Evolutionary conservation across 306 rosid species (phyloP).

Genomic region (Cicer judaicum): DNA sequence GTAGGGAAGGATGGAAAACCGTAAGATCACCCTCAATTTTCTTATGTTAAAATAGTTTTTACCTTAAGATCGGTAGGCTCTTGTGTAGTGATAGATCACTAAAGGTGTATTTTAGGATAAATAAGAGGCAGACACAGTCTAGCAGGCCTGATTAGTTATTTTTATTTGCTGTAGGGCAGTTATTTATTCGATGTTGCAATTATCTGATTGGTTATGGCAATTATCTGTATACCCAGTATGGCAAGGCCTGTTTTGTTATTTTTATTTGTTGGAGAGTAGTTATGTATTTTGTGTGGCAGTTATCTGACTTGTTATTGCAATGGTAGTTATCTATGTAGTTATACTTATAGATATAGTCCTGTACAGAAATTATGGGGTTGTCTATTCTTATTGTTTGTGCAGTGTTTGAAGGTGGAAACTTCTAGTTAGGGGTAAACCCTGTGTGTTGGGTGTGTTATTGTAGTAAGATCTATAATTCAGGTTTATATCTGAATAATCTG

Average conservation of each 20-base stretch:
- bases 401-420: conserved; percentile 11
- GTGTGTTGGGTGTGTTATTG: not conserved
- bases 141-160: not conserved
- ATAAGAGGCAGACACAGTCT: not conserved
- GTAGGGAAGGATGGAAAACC: conserved; percentile 80
- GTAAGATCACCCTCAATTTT: conserved; percentile 55
- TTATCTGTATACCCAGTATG: not conserved
- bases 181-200: not conserved
- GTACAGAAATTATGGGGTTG: not conserved
- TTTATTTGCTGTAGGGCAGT: not conserved
- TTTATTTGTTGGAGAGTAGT: not conserved
- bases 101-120: not conserved
- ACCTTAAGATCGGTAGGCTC: conserved; percentile 15
- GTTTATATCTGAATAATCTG: not conserved
- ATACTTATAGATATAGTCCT: not conserved
- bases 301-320: conserved; percentile 4
- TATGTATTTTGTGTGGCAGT: not conserved
- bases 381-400: conserved; percentile 6
- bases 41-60: conserved; percentile 41
- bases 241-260: not conserved
- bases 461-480: not conserved
- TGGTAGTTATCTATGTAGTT: not conserved
- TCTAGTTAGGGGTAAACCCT: conserved; percentile 8
- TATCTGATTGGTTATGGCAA: not conserved
- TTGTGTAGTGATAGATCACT: conserved; percentile 18